Base-by-base conservation (phyloP, 352 stramenopile species). In the Albugo candida region DNA sequence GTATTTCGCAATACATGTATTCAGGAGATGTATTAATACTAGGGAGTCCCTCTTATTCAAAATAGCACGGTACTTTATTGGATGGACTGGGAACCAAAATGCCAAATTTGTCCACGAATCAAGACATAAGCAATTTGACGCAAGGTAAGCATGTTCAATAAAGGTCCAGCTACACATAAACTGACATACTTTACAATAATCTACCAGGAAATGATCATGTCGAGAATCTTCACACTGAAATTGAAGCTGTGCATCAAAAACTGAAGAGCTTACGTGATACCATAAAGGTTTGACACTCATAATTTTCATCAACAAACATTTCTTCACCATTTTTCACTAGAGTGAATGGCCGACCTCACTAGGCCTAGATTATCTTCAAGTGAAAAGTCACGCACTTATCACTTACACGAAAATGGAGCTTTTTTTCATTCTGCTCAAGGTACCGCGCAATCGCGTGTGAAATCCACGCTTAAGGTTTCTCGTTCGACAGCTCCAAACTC, bases 351-450 rank as follows among this genome's bases (percentile, higher is more conserved):
- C 60, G 40, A 83, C 74, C 1, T 61, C 79, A 19, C 45, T 55
- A 14, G 77, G 77, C 41, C 83, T 91, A 65, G 69, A 69, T 43
- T 84, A 77, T 49, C 46, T 91, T 52, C 77, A 91, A 51, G 74
- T 91, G 51, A 91, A 91, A 64, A 91, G 85, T 66, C 77, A 91
- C 49, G 74, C 72, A 46, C 60, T 91, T 48, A 61, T 91, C 45
- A 76, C 60, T 43, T 91, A 91, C 69, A 86, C 74, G 43, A 86
- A 87, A 55, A 70, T 91, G 61, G 76, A 86, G 59, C 70, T 91
- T 24, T 91, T 81, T 55, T 91, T 84, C 52, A 56, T 73, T 5
- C 36, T 91, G 43, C 77, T 87, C 47, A 91, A 91, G 62, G 72
- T 70, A 40, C 16, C 19, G 13, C 14, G 17, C 11, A 2, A 6